These are phyloP conservation scores for Murraya paniculata DNA, from an alignment of 345 rosid genomes.

Conservation along the genomic window DNA sequence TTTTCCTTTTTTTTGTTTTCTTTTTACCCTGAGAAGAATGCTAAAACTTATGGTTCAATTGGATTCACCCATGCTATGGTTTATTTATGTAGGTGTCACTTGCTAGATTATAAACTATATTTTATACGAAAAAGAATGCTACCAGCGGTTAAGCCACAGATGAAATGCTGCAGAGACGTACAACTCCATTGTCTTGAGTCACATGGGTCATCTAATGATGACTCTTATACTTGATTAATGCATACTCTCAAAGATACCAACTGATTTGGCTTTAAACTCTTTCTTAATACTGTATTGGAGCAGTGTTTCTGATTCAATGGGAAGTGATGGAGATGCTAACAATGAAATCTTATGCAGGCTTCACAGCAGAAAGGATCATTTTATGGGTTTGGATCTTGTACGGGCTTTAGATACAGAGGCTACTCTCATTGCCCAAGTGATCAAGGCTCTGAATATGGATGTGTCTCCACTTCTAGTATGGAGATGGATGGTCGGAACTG, in stretches of 20 bases:
- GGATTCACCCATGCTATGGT: background rate
- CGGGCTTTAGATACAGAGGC: slow-evolving; percentile 38
- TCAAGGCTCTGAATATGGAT: slow-evolving; percentile 35
- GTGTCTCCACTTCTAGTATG: slow-evolving; percentile 29
- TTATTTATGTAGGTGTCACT: background rate
- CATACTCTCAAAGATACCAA: background rate
- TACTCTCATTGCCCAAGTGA: slow-evolving; percentile 30
- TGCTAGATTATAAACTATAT: background rate
- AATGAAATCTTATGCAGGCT: slow-evolving; percentile 37
- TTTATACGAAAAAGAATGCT: background rate
- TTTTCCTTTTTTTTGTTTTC: too few relatives aligned
- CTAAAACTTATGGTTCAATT: background rate
- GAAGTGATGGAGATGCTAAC: slow-evolving; percentile 18
- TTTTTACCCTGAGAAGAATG: background rate
- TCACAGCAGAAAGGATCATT: slow-evolving; percentile 36
- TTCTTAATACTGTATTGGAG: background rate
- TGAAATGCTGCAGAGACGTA: background rate
- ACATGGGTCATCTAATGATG: background rate
- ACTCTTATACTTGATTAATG: background rate
- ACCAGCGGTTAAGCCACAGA: background rate
- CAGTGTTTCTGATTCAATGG: background rate
- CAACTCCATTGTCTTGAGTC: background rate
- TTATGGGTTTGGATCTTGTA: slow-evolving; percentile 43
- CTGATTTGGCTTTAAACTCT: background rate
- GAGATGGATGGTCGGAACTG: slow-evolving; percentile 40